These are phyloP conservation scores for Fragaria iinumae DNA, from an alignment of 306 rosid genomes.

Conservation along the genomic window DNA sequence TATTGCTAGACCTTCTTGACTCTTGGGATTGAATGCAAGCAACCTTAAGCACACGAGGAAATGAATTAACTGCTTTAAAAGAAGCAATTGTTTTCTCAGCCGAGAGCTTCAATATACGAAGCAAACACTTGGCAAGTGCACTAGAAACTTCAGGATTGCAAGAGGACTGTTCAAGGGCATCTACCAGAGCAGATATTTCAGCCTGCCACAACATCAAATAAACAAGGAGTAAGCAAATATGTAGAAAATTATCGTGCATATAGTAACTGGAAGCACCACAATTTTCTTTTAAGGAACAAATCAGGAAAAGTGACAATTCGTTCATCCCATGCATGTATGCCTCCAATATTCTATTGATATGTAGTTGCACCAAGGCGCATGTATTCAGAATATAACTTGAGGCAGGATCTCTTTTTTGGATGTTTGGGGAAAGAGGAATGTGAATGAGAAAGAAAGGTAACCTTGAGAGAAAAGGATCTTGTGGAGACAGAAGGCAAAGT, in stretches of 20 bases:
- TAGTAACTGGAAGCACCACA: constrained; percentile 16
- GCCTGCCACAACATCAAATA: constrained; percentile 44
- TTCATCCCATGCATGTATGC: background rate
- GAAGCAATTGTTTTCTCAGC: constrained; percentile 80
- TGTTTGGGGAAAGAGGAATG: background rate
- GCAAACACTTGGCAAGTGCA: constrained; percentile 70
- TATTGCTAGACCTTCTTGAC: constrained; percentile 47
- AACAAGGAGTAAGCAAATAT: constrained; percentile 26
- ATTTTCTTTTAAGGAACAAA: background rate
- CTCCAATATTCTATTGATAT: background rate
- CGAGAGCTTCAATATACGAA: constrained; percentile 65
- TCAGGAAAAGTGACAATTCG: background rate
- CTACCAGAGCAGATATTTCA: constrained; percentile 82
- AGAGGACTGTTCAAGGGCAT: constrained; percentile 77
- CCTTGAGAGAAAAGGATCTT: background rate
- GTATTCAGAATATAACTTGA: no score
- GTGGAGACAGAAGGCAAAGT: background rate
- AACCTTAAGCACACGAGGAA: constrained; percentile 82
- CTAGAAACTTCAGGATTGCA: constrained; percentile 68
- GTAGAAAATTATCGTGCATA: constrained; percentile 11
- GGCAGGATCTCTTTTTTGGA: background rate
- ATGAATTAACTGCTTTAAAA: constrained; percentile 64
- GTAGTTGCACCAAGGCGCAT: background rate
- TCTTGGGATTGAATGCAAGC: constrained; percentile 86
- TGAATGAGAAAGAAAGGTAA: background rate